A percentile compares a stretch with the other conserved stretches of the same genome.
Evolutionary conservation across 768 basidiomycete genomes (phyloP).

Genomic region (Tulasnella sp.): DNA sequence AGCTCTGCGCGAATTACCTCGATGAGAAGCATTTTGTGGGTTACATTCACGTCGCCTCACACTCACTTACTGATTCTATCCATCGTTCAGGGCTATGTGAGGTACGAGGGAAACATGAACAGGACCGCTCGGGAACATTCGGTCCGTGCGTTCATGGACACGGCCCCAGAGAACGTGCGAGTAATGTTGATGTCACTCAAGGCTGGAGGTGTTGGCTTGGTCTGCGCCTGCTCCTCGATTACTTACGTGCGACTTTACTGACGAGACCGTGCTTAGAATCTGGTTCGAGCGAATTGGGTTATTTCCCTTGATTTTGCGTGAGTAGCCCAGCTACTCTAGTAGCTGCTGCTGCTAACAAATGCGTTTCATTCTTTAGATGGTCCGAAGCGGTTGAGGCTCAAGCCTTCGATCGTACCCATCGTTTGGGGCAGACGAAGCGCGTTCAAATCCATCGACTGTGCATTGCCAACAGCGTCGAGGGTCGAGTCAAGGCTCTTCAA

Average conservation of each 20-base stretch:
- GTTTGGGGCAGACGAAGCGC: conserved; percentile 42
- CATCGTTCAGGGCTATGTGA: conserved; percentile 17
- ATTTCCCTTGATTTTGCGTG: conserved; percentile 43
- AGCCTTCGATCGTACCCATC: conserved; percentile 48
- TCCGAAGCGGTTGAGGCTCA: conserved; percentile 46
- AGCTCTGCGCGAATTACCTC: conserved; percentile 54
- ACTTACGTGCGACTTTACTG: neutral
- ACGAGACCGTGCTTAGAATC: conserved; percentile 34
- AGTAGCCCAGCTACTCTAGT: neutral
- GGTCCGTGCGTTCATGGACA: conserved; percentile 48
- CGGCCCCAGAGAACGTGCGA: conserved; percentile 29
- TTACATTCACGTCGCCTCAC: neutral
- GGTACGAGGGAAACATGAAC: conserved; percentile 53
- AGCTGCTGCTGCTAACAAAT: neutral
- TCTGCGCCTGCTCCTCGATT: conserved; percentile 17
- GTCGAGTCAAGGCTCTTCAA: neutral
- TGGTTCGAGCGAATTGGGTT: conserved; percentile 52
- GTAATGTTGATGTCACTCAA: conserved; percentile 17
- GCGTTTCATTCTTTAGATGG: neutral
- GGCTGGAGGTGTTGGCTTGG: conserved; percentile 44
- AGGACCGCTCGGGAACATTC: conserved; percentile 40
- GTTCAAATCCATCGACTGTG: conserved; percentile 24
- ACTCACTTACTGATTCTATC: conserved; percentile 40
- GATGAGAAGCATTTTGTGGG: conserved; percentile 32
- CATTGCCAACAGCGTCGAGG: conserved; percentile 1